phyloP scores from a whole-genome alignment of 768 basidiomycete genomes.

The Candolleomyces eurysporus region DNA sequence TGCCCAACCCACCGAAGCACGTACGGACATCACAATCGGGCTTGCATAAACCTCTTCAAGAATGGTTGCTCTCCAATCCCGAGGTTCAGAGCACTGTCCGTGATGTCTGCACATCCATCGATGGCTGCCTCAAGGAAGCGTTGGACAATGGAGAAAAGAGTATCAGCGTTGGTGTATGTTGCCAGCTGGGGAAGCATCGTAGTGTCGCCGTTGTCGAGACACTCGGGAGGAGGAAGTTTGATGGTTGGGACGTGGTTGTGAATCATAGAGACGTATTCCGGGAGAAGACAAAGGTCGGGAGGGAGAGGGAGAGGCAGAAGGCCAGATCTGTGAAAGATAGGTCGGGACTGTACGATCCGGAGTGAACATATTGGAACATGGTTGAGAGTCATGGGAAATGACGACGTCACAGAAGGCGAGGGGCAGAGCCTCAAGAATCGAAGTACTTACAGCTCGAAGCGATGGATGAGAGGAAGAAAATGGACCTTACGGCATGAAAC shows the following conservation, averaged over 20 bases:
- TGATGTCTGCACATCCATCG: neutral
- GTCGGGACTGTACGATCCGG: neutral
- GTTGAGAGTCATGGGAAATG: too few species aligned
- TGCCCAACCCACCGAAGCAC: constrained; percentile 27
- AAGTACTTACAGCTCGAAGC: too few species aligned
- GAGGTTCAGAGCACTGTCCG: constrained; percentile 8
- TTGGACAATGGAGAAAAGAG: neutral
- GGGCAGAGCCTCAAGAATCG: too few species aligned
- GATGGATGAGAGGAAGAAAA: too few species aligned
- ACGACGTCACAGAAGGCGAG: too few species aligned
- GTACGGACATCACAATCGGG: constrained; percentile 21
- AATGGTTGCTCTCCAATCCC: constrained; percentile 18
- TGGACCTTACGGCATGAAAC: too few species aligned
- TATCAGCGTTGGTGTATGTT: constrained; percentile 17
- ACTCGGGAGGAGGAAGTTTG: constrained; percentile 12
- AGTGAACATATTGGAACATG: neutral
- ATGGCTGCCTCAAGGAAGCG: neutral
- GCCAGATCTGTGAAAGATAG: neutral
- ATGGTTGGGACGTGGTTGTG: constrained; percentile 21
- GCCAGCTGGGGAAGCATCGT: constrained; percentile 25
- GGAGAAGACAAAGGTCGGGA: constrained; percentile 13
- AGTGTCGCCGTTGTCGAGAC: constrained; percentile 27
- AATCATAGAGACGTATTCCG: constrained; percentile 19
- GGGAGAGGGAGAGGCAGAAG: neutral
- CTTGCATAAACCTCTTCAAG: constrained; percentile 19